Evolutionary conservation across 2,329 filamentous ascomycete species (phyloP), one percentile per base, ranked within the genome.

Genomic region (Rhynchosporium agropyri): DNA sequence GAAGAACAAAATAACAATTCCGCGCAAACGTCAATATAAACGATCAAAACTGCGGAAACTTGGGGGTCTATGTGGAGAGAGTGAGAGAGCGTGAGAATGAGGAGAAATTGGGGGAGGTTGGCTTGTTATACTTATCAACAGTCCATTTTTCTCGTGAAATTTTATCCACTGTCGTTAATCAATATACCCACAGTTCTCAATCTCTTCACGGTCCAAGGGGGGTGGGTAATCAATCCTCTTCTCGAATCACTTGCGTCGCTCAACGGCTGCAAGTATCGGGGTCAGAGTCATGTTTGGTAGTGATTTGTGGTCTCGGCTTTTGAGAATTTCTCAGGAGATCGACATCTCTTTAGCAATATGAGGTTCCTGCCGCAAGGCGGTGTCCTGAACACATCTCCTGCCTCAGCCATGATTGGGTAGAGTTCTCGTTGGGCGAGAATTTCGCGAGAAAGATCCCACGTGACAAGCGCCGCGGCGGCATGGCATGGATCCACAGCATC

Each of bases 401-500:
- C 40, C 15, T 12, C 20, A 3, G 29, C n/a, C 12, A 5, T 62
- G 61, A 65, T 63, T 65, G 61, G 58, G 9, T 4, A 48, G 20
- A 33, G 46, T 62, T 48, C 50, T 63, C 49, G 46, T 58, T 43
- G 13, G 20, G 33, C 33, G 33, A 36, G 33, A 36, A 36, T 6
- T 6, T 36, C 33, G 31, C 33, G 28, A 43, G 26, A 63, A 63
- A 46, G 46, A 60, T 58, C 61, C 63, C 57, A 63, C 61, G 63
- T 64, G 58, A 60, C 60, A 58, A 58, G 58, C 28, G 45, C 31
- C 42, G 57, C 60, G 54, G 62, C 62, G 60, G 38, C 60, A 60
- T 64, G 59, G 61, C 59, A 58, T 26, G 60, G 63, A 51, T 43
- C 61, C 50, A 20, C 50, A 55, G 4, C 48, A 62, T 62, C 65